These are phyloP conservation scores for Musa acuminata DNA, from an alignment of 176 grass and related monocot genomes.

Conservation along the genomic window DNA sequence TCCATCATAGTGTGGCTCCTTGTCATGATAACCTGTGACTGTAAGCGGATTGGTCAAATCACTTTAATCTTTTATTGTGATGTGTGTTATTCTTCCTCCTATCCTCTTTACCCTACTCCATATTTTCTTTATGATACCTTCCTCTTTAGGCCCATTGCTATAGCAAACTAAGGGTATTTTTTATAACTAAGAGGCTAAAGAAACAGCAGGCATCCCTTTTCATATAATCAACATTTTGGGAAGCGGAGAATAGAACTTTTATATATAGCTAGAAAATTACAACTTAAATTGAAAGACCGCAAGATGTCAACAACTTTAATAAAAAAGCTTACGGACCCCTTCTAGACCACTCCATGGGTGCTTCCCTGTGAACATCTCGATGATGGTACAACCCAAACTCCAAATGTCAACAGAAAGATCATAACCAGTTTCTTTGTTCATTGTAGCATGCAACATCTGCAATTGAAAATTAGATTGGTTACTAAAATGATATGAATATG, in stretches of 20 bases:
- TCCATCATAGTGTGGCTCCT: no score
- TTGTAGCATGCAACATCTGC: conserved; percentile 9
- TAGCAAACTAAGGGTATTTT: no score
- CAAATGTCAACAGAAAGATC: conserved; percentile 21
- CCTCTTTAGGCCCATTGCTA: no score
- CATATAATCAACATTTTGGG: no score
- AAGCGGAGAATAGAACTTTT: background rate
- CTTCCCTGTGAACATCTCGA: conserved; percentile 14
- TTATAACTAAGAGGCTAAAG: no score
- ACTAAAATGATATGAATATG: background rate
- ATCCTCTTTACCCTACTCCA: no score
- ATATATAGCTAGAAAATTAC: background rate
- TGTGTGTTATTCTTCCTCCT: no score
- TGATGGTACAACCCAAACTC: conserved; percentile 14
- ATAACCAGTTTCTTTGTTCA: conserved; percentile 8
- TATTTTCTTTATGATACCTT: no score
- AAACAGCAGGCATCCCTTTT: no score
- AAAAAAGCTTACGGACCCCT: background rate
- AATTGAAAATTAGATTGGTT: background rate
- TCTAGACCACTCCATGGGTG: conserved; percentile 15
- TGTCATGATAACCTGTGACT: no score
- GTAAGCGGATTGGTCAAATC: no score
- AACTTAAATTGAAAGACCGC: background rate
- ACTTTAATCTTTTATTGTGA: no score
- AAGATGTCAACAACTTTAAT: background rate